phyloP scores from a whole-genome alignment of 2,329 filamentous ascomycete genomes.

The Cadophora malorum region DNA sequence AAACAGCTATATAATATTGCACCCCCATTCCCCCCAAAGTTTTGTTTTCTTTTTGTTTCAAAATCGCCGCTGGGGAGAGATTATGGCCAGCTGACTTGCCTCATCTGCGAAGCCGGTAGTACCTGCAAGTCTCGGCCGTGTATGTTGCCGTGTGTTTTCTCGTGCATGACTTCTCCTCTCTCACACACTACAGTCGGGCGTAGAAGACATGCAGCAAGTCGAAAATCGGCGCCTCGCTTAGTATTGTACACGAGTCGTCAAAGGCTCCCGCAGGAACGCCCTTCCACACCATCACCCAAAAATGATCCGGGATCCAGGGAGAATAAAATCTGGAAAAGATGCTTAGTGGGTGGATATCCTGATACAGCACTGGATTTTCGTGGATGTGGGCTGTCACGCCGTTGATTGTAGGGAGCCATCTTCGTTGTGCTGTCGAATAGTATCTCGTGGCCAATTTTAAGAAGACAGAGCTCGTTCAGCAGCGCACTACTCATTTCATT shows the following conservation, averaged over 20 bases:
- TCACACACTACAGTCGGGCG: background rate
- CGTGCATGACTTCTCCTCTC: background rate
- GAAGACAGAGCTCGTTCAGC: no score
- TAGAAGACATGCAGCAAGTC: background rate
- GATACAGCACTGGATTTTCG: background rate
- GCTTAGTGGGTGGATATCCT: background rate
- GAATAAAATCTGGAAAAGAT: background rate
- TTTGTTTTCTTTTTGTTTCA: background rate
- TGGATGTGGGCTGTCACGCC: background rate
- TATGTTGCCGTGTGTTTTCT: background rate
- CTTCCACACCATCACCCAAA: background rate
- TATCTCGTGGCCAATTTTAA: no score
- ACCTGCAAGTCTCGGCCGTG: background rate
- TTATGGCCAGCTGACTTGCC: background rate
- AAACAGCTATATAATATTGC: background rate
- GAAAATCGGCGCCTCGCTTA: background rate
- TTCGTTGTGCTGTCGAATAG: background rate
- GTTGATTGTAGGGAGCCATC: no score
- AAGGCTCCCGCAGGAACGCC: background rate
- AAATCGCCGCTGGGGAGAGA: background rate
- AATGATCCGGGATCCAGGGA: background rate
- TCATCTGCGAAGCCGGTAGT: background rate
- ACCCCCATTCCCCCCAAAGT: slow-evolving; percentile 2
- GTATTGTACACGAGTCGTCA: background rate
- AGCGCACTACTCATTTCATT: no score